Conservation (phyloP, 768 basidiomycete species). For the Paxillus ammoniavirescens region DNA sequence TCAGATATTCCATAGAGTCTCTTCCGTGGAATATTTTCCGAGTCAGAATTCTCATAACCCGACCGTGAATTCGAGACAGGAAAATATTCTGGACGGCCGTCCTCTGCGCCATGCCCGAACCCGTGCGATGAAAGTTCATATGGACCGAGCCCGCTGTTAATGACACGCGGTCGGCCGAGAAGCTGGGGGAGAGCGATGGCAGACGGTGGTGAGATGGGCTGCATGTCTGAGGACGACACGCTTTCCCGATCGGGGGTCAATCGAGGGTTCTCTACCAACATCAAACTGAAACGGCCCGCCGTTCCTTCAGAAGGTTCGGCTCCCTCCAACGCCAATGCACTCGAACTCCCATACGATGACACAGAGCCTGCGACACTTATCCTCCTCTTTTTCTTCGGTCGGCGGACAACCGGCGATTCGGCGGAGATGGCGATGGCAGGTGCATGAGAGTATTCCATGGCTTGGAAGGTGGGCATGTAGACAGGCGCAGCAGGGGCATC, state of each 20-base stretch:
- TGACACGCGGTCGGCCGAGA: conserved; percentile 18
- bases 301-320: conserved; percentile 24
- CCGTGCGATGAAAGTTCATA: conserved; percentile 27
- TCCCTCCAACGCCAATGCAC: conserved; percentile 17
- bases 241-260: conserved; percentile 34
- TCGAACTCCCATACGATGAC: conserved; percentile 32
- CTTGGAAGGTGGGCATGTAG: conserved; percentile 41
- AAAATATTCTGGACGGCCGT: conserved; percentile 32
- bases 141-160: conserved; percentile 23
- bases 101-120: conserved; percentile 14
- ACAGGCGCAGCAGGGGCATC: conserved; percentile 27
- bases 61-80: conserved; percentile 36
- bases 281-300: conserved; percentile 15
- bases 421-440: conserved; percentile 30
- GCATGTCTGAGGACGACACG: conserved; percentile 33
- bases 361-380: conserved; percentile 36
- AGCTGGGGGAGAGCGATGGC: conserved; percentile 29
- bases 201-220: conserved; percentile 30
- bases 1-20: conserved; percentile 18
- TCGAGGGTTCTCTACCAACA: conserved; percentile 27
- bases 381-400: conserved; percentile 35
- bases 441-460: conserved; percentile 36
- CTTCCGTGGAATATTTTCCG: conserved; percentile 24
- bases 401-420: conserved; percentile 28
- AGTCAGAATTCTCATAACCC: conserved; percentile 30